Conservation (phyloP, 1,284 basidiomycete species). For the Chondrostereum purpureum region DNA sequence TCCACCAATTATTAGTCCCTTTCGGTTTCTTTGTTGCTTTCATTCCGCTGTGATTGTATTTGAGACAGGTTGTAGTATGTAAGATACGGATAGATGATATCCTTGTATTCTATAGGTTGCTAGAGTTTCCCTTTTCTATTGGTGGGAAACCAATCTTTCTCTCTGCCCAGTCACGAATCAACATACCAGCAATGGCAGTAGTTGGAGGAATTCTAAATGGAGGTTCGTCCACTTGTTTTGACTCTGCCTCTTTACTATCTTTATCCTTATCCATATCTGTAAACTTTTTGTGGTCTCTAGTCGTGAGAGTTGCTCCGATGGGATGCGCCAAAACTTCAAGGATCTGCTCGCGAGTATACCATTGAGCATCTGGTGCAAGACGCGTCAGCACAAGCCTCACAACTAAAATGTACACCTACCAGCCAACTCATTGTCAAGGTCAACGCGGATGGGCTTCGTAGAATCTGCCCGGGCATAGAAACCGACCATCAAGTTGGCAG, state of each 20-base stretch:
- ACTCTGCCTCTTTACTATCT: constrained; percentile 12
- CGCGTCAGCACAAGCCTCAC: constrained; percentile 3
- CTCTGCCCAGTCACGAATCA: constrained; percentile 61
- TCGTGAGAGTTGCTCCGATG: constrained; percentile 47
- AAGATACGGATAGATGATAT: no score
- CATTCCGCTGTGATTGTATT: background rate
- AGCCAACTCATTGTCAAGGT: constrained; percentile 95
- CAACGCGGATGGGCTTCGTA: constrained; percentile 68
- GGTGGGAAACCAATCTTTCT: constrained; percentile 31
- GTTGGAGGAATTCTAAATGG: constrained; percentile 61
- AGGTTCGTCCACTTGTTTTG: constrained; percentile 27
- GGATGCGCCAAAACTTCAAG: constrained; percentile 54
- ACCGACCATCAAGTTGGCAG: constrained; percentile 88
- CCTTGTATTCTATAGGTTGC: background rate
- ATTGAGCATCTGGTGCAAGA: constrained; percentile 68
- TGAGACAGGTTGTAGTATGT: background rate
- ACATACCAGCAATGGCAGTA: constrained; percentile 63
- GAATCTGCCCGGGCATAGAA: constrained; percentile 79
- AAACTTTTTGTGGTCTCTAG: constrained; percentile 55
- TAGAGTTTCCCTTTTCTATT: background rate
- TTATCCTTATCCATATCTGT: constrained; percentile 27
- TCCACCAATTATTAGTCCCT: constrained; percentile 64
- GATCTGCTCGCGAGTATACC: constrained; percentile 78
- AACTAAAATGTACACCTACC: constrained; percentile 39
- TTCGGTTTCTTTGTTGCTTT: no score